phyloP scores from a whole-genome alignment of 1,284 basidiomycete genomes.

The Leucoagaricus sp. region DNA sequence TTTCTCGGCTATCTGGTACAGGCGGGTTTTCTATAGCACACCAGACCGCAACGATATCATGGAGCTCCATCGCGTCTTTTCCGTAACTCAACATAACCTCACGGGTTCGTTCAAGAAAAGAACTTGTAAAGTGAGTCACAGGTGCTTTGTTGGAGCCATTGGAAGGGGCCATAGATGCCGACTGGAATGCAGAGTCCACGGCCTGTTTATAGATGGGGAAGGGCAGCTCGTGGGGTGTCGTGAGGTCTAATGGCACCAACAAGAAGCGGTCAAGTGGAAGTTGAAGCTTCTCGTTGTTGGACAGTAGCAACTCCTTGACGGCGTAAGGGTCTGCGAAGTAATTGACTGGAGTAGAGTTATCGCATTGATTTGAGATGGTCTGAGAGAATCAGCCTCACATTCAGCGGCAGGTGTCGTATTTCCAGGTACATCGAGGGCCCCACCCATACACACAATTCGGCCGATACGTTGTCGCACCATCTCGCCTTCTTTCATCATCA shows the following conservation, averaged over 20 bases:
- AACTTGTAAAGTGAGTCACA: constrained; percentile 74
- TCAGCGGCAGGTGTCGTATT: constrained; percentile 86
- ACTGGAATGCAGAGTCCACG: constrained; percentile 59
- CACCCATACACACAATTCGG: constrained; percentile 91
- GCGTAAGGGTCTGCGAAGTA: constrained; percentile 93
- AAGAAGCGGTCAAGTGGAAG: constrained; percentile 68
- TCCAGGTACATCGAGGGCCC: constrained; percentile 91
- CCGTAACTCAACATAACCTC: constrained; percentile 71
- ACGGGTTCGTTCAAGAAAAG: constrained; percentile 76
- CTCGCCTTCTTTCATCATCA: constrained; percentile 60
- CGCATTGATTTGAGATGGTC: not conserved
- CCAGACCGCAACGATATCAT: constrained; percentile 84
- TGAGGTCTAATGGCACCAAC: constrained; percentile 81
- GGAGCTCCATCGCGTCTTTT: constrained; percentile 85
- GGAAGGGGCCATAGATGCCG: constrained; percentile 45
- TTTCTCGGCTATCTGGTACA: constrained; percentile 25
- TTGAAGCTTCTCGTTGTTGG: constrained; percentile 35
- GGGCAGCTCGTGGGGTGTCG: constrained; percentile 75
- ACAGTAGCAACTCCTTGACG: constrained; percentile 63
- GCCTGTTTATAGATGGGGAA: constrained; percentile 61
- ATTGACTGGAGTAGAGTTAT: constrained; percentile 70
- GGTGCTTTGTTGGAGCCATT: constrained; percentile 43
- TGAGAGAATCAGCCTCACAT: constrained; percentile 43
- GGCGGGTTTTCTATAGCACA: constrained; percentile 73
- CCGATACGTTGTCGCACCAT: constrained; percentile 64